These are phyloP conservation scores for Chrysoporthe austroafricana DNA, from an alignment of 2,329 filamentous ascomycete genomes.

Conservation along the genomic window DNA sequence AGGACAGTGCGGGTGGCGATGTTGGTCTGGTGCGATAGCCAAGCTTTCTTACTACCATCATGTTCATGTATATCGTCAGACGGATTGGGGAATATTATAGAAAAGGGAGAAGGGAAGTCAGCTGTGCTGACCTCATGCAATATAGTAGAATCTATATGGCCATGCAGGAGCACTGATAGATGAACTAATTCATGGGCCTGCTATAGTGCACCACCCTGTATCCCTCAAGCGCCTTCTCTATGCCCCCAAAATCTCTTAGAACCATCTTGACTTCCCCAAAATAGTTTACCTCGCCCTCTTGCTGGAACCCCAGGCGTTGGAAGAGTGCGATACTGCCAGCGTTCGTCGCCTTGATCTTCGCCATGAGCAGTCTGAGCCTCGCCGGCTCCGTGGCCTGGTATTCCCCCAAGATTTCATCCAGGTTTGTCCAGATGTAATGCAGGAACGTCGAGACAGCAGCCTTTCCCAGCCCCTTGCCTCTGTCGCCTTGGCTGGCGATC, in stretches of 20 bases:
- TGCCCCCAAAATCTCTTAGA: constrained; percentile 37
- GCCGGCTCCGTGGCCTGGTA: constrained; percentile 40
- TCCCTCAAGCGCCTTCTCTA: constrained; percentile 26
- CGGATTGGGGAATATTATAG: not conserved
- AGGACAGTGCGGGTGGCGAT: not conserved
- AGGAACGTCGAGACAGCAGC: constrained; percentile 71
- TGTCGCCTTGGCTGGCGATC: constrained; percentile 66
- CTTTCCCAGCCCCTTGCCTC: constrained; percentile 67
- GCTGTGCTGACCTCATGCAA: not conserved
- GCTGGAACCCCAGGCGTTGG: constrained; percentile 53
- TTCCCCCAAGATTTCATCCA: constrained; percentile 59
- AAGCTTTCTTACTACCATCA: no score
- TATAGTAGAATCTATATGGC: no score
- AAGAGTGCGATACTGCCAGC: constrained; percentile 56
- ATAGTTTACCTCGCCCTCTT: constrained; percentile 59
- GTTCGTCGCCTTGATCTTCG: constrained; percentile 60
- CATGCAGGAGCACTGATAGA: not conserved
- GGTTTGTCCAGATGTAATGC: constrained; percentile 63
- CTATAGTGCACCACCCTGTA: constrained; percentile 34
- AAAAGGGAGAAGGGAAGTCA: not conserved
- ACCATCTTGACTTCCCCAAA: constrained; percentile 63
- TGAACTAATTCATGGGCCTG: constrained; percentile 20
- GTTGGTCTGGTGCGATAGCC: no score
- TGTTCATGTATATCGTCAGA: no score
- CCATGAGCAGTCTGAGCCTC: constrained; percentile 38